Evolutionary conservation across 2,329 filamentous ascomycete species (phyloP).

Genomic region (Dactylellina haptotyla): DNA sequence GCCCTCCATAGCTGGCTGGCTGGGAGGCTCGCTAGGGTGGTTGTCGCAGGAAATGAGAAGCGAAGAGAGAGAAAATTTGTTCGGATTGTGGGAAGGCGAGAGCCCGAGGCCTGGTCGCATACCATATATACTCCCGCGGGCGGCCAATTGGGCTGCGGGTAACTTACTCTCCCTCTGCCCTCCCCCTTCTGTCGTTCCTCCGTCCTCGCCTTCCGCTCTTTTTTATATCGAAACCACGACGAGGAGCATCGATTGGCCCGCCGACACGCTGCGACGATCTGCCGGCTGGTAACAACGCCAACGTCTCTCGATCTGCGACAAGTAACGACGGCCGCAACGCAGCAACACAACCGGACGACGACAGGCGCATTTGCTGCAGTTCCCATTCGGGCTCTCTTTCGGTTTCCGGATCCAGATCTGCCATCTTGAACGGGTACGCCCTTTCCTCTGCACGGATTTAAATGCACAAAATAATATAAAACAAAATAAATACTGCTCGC

Average conservation of each 20-base stretch:
- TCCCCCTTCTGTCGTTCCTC: constrained; percentile 7
- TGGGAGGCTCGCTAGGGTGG: constrained; percentile 2
- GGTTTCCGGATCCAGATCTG: no score
- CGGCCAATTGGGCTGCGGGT: no score
- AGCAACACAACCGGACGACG: constrained; percentile 14
- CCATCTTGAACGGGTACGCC: not conserved
- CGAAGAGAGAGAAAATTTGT: constrained; percentile 39
- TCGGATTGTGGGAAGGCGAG: constrained; percentile 54
- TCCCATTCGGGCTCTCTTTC: not conserved
- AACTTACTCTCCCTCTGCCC: not conserved
- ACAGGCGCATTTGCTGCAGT: not conserved
- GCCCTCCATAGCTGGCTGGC: no score
- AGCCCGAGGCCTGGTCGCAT: constrained; percentile 19
- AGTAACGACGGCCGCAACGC: constrained; percentile 38
- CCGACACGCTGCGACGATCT: not conserved
- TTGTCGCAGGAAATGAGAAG: constrained; percentile 25
- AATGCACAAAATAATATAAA: no score
- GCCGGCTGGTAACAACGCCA: not conserved
- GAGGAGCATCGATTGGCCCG: no score
- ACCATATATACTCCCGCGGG: not conserved
- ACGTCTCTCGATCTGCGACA: constrained; percentile 2
- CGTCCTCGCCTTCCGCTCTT: not conserved
- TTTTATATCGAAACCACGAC: not conserved
- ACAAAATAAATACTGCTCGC: not conserved
- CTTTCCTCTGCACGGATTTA: not conserved